Evolutionary conservation across 2,329 filamentous ascomycete species (phyloP).

Genomic region (Phialophora expanda): DNA sequence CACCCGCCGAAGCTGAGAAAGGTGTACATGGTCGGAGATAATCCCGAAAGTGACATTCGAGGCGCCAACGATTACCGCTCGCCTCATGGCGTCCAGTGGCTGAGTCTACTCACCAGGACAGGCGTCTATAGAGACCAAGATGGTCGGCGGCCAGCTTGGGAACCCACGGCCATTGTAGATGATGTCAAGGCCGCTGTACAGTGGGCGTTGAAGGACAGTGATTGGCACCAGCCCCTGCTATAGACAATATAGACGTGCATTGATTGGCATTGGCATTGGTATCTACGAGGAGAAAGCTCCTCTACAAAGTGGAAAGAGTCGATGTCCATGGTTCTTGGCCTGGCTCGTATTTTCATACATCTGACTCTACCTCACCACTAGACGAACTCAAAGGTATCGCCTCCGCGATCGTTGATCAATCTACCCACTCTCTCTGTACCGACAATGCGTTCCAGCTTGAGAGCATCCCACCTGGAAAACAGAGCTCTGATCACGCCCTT

Average conservation of each 20-base stretch:
- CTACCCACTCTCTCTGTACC: conserved; percentile 78
- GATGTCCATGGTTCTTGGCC: background rate
- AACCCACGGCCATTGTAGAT: conserved; percentile 69
- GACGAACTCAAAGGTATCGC: conserved; percentile 94
- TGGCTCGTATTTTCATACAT: background rate
- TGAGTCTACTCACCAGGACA: conserved; percentile 55
- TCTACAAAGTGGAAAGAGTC: background rate
- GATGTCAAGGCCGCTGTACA: conserved; percentile 78
- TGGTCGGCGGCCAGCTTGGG: conserved; percentile 61
- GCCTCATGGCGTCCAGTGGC: conserved; percentile 72
- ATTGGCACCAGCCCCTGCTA: conserved; percentile 42
- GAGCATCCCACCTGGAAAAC: conserved; percentile 87
- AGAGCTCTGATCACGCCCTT: conserved; percentile 59
- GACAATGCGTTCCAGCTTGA: conserved; percentile 87
- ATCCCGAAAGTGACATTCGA: conserved; percentile 85
- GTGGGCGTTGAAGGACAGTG: conserved; percentile 70
- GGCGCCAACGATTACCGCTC: conserved; percentile 80
- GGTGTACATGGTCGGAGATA: conserved; percentile 95
- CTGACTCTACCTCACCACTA: conserved; percentile 46
- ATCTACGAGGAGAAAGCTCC: background rate
- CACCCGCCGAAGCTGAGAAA: conserved; percentile 59
- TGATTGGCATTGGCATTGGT: background rate
- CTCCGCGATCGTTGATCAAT: conserved; percentile 80
- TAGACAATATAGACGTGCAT: conserved; percentile 20
- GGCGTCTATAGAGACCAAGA: conserved; percentile 70